Percentiles rank a stretch among this genome's conserved stretches.
phyloP scores from a whole-genome alignment of 108 stramenopile genomes.

The Pseudonitzschia pungens region DNA sequence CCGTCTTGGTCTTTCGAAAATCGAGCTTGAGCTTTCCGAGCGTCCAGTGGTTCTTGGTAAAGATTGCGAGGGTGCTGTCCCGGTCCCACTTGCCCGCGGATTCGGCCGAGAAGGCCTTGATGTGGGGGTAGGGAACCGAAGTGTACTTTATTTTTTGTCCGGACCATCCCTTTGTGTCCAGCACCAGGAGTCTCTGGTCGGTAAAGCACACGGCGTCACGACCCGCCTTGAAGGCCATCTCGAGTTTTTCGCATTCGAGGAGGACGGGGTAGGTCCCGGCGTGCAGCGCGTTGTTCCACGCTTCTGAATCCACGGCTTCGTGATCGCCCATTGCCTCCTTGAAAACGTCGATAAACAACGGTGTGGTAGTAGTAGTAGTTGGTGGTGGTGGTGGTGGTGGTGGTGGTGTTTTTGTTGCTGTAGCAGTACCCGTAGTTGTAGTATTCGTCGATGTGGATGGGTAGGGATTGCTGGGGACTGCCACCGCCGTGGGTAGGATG shows the following conservation, averaged over 20 bases:
- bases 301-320: slow-evolving; percentile 55
- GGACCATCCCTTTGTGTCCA: slow-evolving; percentile 48
- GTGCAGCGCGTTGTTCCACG: slow-evolving; percentile 48
- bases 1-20: slow-evolving; percentile 53
- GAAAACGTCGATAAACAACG: neutral
- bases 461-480: neutral
- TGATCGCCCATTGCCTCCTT: slow-evolving; percentile 46
- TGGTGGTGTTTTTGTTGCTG: no score
- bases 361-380: no score
- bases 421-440: no score
- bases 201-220: slow-evolving; percentile 59
- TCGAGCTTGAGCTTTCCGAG: slow-evolving; percentile 44
- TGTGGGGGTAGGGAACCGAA: slow-evolving; percentile 48
- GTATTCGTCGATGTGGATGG: slow-evolving; percentile 10
- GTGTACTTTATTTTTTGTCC: slow-evolving; percentile 62
- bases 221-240: slow-evolving; percentile 70
- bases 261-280: slow-evolving; percentile 37
- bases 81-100: slow-evolving; percentile 66
- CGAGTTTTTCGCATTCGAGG: slow-evolving; percentile 56
- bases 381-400: no score
- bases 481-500: no score
- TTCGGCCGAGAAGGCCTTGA: slow-evolving; percentile 59
- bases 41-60: slow-evolving; percentile 37
- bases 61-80: slow-evolving; percentile 55
- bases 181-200: slow-evolving; percentile 38